Percentiles rank a stretch among this genome's conserved stretches.
Evolutionary conservation across 805 yeast genomes (phyloP).

Genomic region (Saccharomycopsis javanensis): DNA sequence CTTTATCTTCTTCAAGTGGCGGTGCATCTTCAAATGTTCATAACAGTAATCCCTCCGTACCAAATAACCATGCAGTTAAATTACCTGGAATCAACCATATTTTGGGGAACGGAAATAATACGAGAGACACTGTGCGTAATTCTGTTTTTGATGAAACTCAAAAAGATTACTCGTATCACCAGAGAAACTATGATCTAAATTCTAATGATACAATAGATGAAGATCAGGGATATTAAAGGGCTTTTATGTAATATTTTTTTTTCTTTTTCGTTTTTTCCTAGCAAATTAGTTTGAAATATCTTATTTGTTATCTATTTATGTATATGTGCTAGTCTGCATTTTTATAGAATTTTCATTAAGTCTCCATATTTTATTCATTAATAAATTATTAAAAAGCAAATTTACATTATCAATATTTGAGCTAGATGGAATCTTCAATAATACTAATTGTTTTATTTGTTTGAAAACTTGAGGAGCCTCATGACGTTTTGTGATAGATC

Average conservation of each 20-base stretch:
- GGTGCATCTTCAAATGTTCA: conserved; percentile 8
- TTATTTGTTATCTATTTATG: not conserved
- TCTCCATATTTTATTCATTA: not conserved
- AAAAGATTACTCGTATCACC: not conserved
- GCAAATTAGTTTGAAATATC: not conserved
- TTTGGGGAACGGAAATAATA: not conserved
- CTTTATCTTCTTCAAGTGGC: not conserved
- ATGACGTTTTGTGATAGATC: no score
- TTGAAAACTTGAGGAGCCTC: no score
- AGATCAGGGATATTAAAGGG: conserved; percentile 7
- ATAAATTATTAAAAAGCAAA: not conserved
- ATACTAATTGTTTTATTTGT: no score
- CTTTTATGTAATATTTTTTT: not conserved
- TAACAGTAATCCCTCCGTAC: conserved; percentile 2
- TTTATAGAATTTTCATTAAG: not conserved
- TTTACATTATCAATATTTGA: not conserved
- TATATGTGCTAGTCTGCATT: not conserved
- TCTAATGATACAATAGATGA: conserved; percentile 18
- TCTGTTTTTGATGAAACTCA: not conserved
- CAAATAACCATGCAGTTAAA: conserved; percentile 5
- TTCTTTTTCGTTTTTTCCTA: not conserved
- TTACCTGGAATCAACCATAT: not conserved
- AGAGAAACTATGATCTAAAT: conserved; percentile 4
- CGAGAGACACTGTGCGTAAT: not conserved
- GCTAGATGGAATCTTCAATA: not conserved